phyloP scores from a whole-genome alignment of 2,329 filamentous ascomycete species.

The Exophiala alcalophila region DNA sequence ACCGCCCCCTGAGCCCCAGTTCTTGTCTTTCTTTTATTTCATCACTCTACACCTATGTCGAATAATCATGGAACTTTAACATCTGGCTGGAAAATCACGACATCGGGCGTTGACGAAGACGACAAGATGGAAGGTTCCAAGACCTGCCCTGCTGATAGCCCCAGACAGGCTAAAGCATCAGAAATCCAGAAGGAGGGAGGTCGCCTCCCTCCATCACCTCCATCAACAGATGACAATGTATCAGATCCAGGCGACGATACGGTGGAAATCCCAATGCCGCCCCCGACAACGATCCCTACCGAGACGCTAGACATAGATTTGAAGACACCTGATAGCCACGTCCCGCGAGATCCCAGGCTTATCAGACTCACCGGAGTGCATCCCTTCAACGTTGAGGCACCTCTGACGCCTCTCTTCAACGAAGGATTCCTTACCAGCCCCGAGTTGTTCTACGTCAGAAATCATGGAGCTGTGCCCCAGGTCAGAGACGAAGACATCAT shows the following conservation, averaged over 20 bases:
- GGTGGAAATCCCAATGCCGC: slow-evolving; percentile 64
- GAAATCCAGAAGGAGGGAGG: slow-evolving; percentile 14
- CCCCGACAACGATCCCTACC: slow-evolving; percentile 55
- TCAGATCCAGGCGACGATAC: slow-evolving; percentile 23
- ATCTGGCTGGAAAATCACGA: not conserved
- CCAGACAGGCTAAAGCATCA: slow-evolving; percentile 14
- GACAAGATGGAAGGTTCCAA: slow-evolving; percentile 20
- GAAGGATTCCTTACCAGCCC: slow-evolving; percentile 79
- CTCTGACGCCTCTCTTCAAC: slow-evolving; percentile 72
- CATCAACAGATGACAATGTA: slow-evolving; percentile 25
- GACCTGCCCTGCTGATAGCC: slow-evolving; percentile 13
- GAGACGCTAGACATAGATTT: slow-evolving; percentile 70
- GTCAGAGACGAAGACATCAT: slow-evolving; percentile 69
- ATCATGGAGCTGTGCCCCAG: slow-evolving; percentile 78
- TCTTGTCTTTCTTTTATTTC: slow-evolving; percentile 4
- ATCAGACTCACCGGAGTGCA: slow-evolving; percentile 85
- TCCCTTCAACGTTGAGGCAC: slow-evolving; percentile 87
- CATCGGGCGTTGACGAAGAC: not conserved
- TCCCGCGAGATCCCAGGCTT: slow-evolving; percentile 73
- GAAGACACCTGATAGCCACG: slow-evolving; percentile 78
- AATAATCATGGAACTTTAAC: not conserved
- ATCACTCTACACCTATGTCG: too few relatives aligned
- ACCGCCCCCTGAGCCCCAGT: not conserved
- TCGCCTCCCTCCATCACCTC: slow-evolving; percentile 27
- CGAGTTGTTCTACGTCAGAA: slow-evolving; percentile 86